These are phyloP conservation scores for Iris macrosiphon DNA, from an alignment of 106 monocot species.

Conservation along the genomic window DNA sequence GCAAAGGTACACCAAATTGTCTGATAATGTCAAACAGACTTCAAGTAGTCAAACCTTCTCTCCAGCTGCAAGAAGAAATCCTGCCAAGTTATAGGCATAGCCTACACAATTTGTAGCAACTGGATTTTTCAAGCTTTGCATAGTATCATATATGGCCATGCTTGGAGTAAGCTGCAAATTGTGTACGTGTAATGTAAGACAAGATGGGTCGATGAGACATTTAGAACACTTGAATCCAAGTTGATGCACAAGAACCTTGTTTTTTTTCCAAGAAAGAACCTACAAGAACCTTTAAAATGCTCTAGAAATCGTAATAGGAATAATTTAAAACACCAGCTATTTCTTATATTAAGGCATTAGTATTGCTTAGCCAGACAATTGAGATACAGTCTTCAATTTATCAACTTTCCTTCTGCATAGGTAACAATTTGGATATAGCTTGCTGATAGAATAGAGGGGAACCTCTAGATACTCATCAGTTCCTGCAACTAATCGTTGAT, in stretches of 20 bases:
- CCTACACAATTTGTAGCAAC: conserved; percentile 85
- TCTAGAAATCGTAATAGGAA: background rate
- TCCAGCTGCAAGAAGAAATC: conserved; percentile 97
- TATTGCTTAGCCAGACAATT: background rate
- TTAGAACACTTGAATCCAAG: too few species aligned
- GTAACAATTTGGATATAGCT: too few species aligned
- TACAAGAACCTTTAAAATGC: background rate
- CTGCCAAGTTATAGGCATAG: conserved; percentile 89
- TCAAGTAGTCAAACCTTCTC: conserved; percentile 59
- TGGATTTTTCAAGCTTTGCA: conserved; percentile 84
- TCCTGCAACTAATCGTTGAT: too few species aligned
- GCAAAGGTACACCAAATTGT: background rate
- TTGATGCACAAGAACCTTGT: too few species aligned
- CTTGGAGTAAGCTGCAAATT: conserved; percentile 83
- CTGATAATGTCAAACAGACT: background rate
- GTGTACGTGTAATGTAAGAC: background rate
- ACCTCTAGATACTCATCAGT: too few species aligned
- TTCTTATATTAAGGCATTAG: background rate
- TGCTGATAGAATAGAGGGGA: too few species aligned
- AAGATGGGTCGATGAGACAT: background rate
- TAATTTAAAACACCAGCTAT: background rate
- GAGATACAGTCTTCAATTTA: too few species aligned
- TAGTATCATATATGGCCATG: conserved; percentile 92
- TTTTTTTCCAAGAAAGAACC: background rate
- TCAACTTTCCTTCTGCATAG: too few species aligned